Evolutionary conservation across 192 early-diverging fungal species (phyloP), one percentile per base, ranked within the genome.

Genomic region (Entophlyctis luteolus): DNA sequence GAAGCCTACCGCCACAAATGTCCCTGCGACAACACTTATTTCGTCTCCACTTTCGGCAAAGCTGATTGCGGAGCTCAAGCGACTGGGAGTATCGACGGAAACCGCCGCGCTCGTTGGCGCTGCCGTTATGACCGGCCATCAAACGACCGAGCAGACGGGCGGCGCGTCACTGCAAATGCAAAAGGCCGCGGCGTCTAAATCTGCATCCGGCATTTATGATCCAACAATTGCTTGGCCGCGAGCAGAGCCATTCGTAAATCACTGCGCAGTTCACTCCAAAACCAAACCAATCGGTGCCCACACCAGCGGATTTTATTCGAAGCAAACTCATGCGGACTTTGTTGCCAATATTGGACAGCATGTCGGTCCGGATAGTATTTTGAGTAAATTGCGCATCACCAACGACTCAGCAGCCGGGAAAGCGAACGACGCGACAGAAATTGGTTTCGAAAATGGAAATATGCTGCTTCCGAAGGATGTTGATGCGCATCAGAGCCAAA

Each of bases 301-400:
- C 35, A 73, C 71, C 22, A 48, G 68, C 32, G 79, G 79, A 8
- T 78, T 71, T 46, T 81, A 81, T 38, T 35, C 79, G n/a, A 80
- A 75, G 57, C 32, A 67, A 22, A 59, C 57, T 25, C 46, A 75
- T 36, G 46, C 55, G 6, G 46, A 39, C 12, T 46, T 59, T 31
- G 59, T 35, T 20, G 33, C 60, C 10, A 52, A 25, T 45, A 18
- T 35, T 35, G 55, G 54, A 12, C 67, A 16, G 28, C 60, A 25
- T 63, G 67, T 22, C 31, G 69, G 20, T 27, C 55, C 1, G 52
- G 48, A 28, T 48, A 72, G 55, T n/a, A n/a, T n/a, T n/a, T n/a
- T n/a, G n/a, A n/a, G 14, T 70, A 8, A 35, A 18, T 3, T 25
- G 39, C 39, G 38, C 45, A 5, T 36, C 25, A 25, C 38, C 22